Percentiles rank a stretch among this genome's conserved stretches.
Evolutionary conservation across 352 stramenopile genomes (phyloP).

Genomic region (Blastocystis sp.): DNA sequence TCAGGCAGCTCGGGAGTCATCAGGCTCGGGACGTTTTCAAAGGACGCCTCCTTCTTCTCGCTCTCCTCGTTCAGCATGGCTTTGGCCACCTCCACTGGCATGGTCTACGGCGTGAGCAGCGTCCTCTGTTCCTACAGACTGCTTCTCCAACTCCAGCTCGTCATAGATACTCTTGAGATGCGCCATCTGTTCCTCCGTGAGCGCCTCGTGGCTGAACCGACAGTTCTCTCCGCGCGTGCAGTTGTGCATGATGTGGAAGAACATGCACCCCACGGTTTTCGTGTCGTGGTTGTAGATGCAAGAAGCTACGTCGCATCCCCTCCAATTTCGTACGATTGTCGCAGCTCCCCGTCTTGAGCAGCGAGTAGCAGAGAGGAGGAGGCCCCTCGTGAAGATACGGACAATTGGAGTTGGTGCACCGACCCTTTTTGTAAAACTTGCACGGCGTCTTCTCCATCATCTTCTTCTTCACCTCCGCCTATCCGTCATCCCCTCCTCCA

Average conservation of each 20-base stretch:
- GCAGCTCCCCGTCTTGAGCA: conserved; percentile 43
- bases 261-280: conserved; percentile 63
- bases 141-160: conserved; percentile 52
- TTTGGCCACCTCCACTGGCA: conserved; percentile 33
- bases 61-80: conserved; percentile 47
- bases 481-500: not conserved
- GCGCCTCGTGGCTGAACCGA: conserved; percentile 30
- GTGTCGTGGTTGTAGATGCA: conserved; percentile 60
- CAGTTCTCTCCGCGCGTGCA: conserved; percentile 17
- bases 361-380: conserved; percentile 52
- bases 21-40: conserved; percentile 40
- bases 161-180: conserved; percentile 38
- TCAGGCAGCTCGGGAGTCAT: not conserved
- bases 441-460: conserved; percentile 1
- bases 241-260: conserved; percentile 62
- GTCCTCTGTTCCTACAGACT: conserved; percentile 19
- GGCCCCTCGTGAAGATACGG: conserved; percentile 55
- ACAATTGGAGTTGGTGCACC: conserved; percentile 30
- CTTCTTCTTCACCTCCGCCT: conserved; percentile 11
- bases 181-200: conserved; percentile 11
- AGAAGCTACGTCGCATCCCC: not conserved
- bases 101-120: not conserved
- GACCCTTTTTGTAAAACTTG: conserved; percentile 37
- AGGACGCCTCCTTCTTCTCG: conserved; percentile 25
- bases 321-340: not conserved